phyloP scores from a whole-genome alignment of 164 flowering plant species.

The Macadamia tetraphylla region DNA sequence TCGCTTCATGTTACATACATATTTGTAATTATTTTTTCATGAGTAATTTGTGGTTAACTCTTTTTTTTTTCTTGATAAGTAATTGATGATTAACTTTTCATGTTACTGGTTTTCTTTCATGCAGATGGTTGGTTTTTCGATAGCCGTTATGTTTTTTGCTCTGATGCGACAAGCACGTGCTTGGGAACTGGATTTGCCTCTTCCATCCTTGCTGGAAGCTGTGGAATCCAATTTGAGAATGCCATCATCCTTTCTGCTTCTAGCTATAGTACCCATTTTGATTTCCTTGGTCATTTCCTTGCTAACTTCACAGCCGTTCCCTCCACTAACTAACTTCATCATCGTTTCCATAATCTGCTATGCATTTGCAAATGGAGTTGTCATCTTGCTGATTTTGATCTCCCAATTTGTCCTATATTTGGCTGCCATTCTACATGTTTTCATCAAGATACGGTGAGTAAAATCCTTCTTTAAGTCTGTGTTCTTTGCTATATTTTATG shows the following conservation, averaged over 20 bases:
- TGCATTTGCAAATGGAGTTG: slow-evolving; percentile 63
- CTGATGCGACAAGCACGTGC: slow-evolving; percentile 83
- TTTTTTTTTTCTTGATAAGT: too few species aligned
- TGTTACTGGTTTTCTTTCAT: slow-evolving; percentile 14
- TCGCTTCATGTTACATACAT: background rate
- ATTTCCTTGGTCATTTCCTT: slow-evolving; percentile 50
- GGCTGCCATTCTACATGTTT: slow-evolving; percentile 60
- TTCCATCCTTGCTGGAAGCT: slow-evolving; percentile 75
- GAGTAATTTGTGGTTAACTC: too few species aligned
- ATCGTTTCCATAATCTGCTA: slow-evolving; percentile 64
- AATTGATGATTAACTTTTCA: background rate
- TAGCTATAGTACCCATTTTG: slow-evolving; percentile 52
- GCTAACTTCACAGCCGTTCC: slow-evolving; percentile 43
- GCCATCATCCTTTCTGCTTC: slow-evolving; percentile 54
- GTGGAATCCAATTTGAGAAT: slow-evolving; percentile 76
- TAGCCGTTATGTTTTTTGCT: slow-evolving; percentile 75
- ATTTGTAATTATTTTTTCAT: background rate
- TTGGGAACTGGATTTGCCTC: slow-evolving; percentile 74
- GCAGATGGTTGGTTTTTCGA: slow-evolving; percentile 80
- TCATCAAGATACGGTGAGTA: slow-evolving; percentile 67
- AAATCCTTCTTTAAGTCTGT: background rate
- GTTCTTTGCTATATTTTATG: background rate
- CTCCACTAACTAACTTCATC: slow-evolving; percentile 54
- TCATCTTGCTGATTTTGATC: slow-evolving; percentile 45
- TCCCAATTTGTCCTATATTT: slow-evolving; percentile 64